Base-by-base conservation (phyloP, 805 yeast species). In the Candida anglica region DNA sequence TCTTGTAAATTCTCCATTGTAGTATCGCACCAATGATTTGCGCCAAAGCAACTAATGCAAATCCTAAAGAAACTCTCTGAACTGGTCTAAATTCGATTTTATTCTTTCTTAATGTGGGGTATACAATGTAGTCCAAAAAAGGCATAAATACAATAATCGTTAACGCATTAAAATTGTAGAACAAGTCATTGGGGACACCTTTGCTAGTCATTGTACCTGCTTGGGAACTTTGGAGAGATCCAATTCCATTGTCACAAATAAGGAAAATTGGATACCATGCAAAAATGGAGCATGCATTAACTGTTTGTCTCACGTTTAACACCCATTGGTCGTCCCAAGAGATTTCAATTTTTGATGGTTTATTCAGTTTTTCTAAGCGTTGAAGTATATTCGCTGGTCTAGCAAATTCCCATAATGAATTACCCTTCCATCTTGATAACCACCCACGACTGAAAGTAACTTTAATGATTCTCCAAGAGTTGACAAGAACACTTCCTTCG, bases 101-200 rank as follows among this genome's bases (percentile, higher is more conserved):
- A n/a, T n/a, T n/a, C n/a, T n/a, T n/a, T n/a, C n/a, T n/a, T n/a
- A n/a, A n/a, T n/a, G n/a, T n/a, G n/a, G 80, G 79, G 44, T 74
- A 74, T 13, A 74, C 24, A 14, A 53, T 32, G 41, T 64, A 55
- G 46, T 74, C 76, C 44, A 73, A 58, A 28, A 73, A 56, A 38
- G 79, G 80, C 37, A 74, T 63, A 37, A 70, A 55, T 32, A 73
- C 59, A 40, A 74, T 70, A 45, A 73, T 74, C n/a, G 78, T 66
- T 38, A 74, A 58, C 30, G 76, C 77, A 45, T 74, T 74, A 57
- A 74, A 72, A 47, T 71, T 73, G 41, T 58, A 64, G 57, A 73
- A 69, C 44, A 73, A 62, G 59, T 74, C 79, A 46, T 73, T 74
- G 39, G 79, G 79, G 43, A 74, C 74, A 30, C 75, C 75, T 20